Evolutionary conservation across 2,329 filamentous ascomycete species (phyloP).

Genomic region (Hypomyces rosellus): DNA sequence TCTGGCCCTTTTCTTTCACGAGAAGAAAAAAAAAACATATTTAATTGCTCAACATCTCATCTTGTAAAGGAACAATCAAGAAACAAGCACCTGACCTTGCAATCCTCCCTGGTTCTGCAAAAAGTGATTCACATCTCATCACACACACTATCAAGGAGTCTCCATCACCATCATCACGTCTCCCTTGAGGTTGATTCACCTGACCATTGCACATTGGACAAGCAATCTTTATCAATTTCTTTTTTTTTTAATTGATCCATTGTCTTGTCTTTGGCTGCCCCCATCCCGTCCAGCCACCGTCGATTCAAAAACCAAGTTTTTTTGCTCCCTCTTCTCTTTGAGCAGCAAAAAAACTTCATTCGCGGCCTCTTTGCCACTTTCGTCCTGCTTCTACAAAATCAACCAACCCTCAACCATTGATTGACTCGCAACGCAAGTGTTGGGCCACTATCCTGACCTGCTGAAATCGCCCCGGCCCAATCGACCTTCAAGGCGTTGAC

Average conservation of each 20-base stretch:
- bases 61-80: too few relatives aligned
- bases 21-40: too few relatives aligned
- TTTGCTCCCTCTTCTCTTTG: neutral
- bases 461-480: neutral
- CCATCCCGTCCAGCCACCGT: too few relatives aligned
- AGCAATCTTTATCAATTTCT: too few relatives aligned
- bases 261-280: too few relatives aligned
- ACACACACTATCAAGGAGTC: neutral
- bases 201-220: neutral
- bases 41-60: too few relatives aligned
- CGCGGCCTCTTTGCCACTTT: conserved; percentile 5
- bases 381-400: neutral
- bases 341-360: neutral
- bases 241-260: neutral
- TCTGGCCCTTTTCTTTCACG: too few relatives aligned
- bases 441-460: too few relatives aligned
- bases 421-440: too few relatives aligned
- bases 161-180: neutral
- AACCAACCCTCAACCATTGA: neutral
- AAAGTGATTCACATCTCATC: too few relatives aligned
- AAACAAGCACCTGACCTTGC: too few relatives aligned
- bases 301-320: neutral
- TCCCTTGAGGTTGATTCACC: neutral
- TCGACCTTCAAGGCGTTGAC: neutral
- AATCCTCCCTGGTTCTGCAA: neutral